phyloP scores from a whole-genome alignment of 2,329 filamentous ascomycete genomes.

The Phaeosphaeria sp. region DNA sequence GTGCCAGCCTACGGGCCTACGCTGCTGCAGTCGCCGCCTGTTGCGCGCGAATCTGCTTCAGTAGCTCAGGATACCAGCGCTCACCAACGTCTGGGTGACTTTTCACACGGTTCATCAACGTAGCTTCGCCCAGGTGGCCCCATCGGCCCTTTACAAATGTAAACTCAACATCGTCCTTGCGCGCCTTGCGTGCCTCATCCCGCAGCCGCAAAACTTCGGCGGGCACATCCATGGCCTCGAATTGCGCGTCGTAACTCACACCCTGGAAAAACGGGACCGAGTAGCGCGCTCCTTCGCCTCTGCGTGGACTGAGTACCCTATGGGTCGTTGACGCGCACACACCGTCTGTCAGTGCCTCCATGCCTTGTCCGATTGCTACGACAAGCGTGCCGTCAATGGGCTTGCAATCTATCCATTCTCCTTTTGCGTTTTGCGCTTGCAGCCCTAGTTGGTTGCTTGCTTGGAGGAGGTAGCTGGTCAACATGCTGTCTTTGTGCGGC shows the following conservation, averaged over 20 bases:
- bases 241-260: slow-evolving; percentile 77
- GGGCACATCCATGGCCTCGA: slow-evolving; percentile 77
- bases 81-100: slow-evolving; percentile 87
- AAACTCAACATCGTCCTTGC: slow-evolving; percentile 78
- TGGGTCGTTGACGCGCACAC: slow-evolving; percentile 85
- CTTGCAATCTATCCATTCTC: slow-evolving; percentile 82
- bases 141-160: slow-evolving; percentile 75
- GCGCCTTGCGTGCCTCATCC: slow-evolving; percentile 63
- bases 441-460: slow-evolving; percentile 76
- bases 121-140: slow-evolving; percentile 79
- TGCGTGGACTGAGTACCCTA: slow-evolving; percentile 75
- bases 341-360: slow-evolving; percentile 83
- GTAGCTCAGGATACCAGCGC: slow-evolving; percentile 64
- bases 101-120: slow-evolving; percentile 82
- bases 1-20: slow-evolving; percentile 1
- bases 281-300: slow-evolving; percentile 74
- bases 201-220: slow-evolving; percentile 68
- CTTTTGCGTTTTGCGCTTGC: slow-evolving; percentile 81
- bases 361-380: slow-evolving; percentile 84
- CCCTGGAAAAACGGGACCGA: slow-evolving; percentile 90
- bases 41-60: slow-evolving; percentile 51
- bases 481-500: slow-evolving; percentile 85
- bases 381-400: slow-evolving; percentile 79
- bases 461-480: slow-evolving; percentile 81
- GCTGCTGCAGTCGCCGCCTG: slow-evolving; percentile 36